phyloP scores from a whole-genome alignment of 2,329 filamentous ascomycete species.

The Tolypocladium ophioglossoides region DNA sequence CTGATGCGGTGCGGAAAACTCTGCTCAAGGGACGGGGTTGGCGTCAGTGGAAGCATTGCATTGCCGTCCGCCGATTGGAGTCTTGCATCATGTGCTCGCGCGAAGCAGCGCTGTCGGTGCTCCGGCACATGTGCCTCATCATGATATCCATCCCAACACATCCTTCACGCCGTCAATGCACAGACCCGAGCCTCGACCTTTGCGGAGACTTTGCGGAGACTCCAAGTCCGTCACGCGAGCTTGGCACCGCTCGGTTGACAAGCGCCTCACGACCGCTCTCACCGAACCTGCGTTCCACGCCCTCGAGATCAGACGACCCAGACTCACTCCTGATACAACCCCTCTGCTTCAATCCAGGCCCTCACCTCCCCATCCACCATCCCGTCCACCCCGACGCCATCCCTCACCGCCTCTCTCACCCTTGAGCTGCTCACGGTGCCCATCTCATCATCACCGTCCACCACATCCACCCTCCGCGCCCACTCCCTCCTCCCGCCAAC shows the following conservation, averaged over 20 bases:
- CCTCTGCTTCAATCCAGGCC: conserved; percentile 44
- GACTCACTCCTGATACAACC: conserved; percentile 41
- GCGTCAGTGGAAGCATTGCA: not conserved
- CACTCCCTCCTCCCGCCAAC: conserved; percentile 48
- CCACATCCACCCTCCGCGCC: conserved; percentile 49
- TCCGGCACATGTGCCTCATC: too few relatives aligned
- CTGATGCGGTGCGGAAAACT: not conserved
- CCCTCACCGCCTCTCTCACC: conserved; percentile 46
- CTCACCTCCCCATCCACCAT: conserved; percentile 48
- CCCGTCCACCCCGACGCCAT: conserved; percentile 31
- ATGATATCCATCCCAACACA: too few relatives aligned
- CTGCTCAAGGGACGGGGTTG: not conserved
- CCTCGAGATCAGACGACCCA: too few relatives aligned
- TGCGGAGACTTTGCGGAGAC: not conserved
- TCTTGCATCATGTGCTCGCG: too few relatives aligned
- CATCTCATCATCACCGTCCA: conserved; percentile 31
- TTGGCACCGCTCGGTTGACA: too few relatives aligned
- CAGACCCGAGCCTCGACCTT: not conserved
- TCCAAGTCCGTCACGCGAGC: too few relatives aligned
- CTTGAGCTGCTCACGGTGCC: conserved; percentile 48
- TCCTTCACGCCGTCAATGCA: not conserved
- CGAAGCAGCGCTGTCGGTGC: too few relatives aligned
- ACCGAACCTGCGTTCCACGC: too few relatives aligned
- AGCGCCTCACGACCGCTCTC: too few relatives aligned
- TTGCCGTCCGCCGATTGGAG: too few relatives aligned